Evolutionary conservation across 108 stramenopile species (phyloP), one percentile per base, ranked within the genome.

Genomic region (Nitzschia palea): DNA sequence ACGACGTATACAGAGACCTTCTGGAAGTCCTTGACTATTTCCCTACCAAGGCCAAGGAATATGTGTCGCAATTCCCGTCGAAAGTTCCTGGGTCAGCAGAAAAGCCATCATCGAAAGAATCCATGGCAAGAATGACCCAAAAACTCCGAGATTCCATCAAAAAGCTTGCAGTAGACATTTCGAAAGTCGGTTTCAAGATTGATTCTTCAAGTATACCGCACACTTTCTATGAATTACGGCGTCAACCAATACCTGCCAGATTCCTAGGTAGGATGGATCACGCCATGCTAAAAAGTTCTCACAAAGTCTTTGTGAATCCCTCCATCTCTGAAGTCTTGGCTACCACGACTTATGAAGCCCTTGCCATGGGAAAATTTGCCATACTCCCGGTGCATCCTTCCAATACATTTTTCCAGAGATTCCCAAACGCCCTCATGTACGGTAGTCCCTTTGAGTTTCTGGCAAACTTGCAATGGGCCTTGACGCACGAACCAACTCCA

Each of bases 301-400:
- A 70, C 15, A 91, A 83, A 53, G 67, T 90, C n/a, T 89, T 95
- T 59, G 82, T 95, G 15, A 95, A 95, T 64, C 94, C 94, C 28
- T 88, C 87, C 27, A 60, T 85, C 1, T 84, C 88, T 17, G 94
- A 95, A 48, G 94, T 95, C 10, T 64, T 95, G 9, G 90, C 89
- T 53, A 95, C 94, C 0, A 90, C 94, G 23, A 90, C 89, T 26
- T 87, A 83, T 3, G 86, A 87, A 66, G 79, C 79, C 1, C 55
- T 83, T 18, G 81, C 94, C 0, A 95, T 95, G 94, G 89, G 89
- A 10, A 91, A 95, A 51, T 95, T 86, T 60, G 89, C 76, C 8
- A 83, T 90, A 30, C 70, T 91, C 47, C 90, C 90, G 1, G 63
- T 76, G 5, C 90, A 91, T 59, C 87, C 87, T 4, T 86, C 85